Evolutionary conservation across 2,329 filamentous ascomycete genomes (phyloP).

Genomic region (Exophiala aquamarina): DNA sequence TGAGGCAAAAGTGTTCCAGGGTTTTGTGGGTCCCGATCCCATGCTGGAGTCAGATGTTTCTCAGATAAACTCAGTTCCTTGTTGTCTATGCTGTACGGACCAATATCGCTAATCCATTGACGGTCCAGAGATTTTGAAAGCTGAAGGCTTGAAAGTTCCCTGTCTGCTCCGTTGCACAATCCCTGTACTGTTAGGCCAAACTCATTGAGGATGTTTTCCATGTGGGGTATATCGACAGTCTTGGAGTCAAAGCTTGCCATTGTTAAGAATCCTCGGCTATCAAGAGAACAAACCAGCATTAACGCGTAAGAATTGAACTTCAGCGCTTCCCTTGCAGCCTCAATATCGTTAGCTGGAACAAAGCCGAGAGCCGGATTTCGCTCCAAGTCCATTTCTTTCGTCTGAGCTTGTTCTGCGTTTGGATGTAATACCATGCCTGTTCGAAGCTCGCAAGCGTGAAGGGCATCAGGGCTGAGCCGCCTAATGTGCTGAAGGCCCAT

Average conservation of each 20-base stretch:
- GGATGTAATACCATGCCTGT: slow-evolving; percentile 28
- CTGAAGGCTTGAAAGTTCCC: slow-evolving; percentile 1
- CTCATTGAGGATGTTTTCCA: slow-evolving; percentile 54
- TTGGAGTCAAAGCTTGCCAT: slow-evolving; percentile 66
- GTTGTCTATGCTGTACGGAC: background rate
- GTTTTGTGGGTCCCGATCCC: slow-evolving; percentile 43
- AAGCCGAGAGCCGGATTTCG: slow-evolving; percentile 6
- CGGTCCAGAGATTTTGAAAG: background rate
- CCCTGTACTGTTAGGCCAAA: slow-evolving; percentile 52
- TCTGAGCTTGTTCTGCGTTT: background rate
- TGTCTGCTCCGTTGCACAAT: slow-evolving; percentile 39
- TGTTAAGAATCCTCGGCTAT: slow-evolving; percentile 55
- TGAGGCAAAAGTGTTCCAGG: slow-evolving; percentile 35
- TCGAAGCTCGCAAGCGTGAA: slow-evolving; percentile 48
- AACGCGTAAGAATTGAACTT: slow-evolving; percentile 60
- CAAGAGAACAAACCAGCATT: slow-evolving; percentile 65
- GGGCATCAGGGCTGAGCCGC: slow-evolving; percentile 50
- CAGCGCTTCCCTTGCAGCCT: slow-evolving; percentile 60
- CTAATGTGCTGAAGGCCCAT: slow-evolving; percentile 54
- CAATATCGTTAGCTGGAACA: slow-evolving; percentile 26
- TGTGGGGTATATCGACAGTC: slow-evolving; percentile 53
- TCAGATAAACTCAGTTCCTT: background rate
- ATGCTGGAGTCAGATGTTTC: slow-evolving; percentile 21
- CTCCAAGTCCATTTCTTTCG: no score
- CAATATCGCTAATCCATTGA: background rate